Evolutionary conservation across 116 monocot species (phyloP), one percentile per base, ranked within the genome.

Genomic region (Thalassia testudinum): DNA sequence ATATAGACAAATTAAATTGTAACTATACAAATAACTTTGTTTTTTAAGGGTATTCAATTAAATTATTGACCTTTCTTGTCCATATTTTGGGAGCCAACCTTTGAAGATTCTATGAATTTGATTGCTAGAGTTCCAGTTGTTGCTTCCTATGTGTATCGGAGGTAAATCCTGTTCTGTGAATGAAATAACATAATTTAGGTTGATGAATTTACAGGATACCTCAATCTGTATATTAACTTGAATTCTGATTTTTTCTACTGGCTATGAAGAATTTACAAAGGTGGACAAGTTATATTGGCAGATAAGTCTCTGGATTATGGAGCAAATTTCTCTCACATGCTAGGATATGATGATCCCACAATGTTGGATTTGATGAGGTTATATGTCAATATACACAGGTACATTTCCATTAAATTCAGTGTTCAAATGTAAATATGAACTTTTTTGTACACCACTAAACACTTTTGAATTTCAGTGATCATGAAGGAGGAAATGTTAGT

Each of bases 1-100:
- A 3, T 34, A 34, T 3, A 3, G 30, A 34, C 30, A 10, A 34
- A 5, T 34, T 34, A 5, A 3, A 34, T 34, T 34, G 10, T 10
- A 5, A 34, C 30, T 5, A 5, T 5, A 34, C 30, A 34, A 34
- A 34, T 34, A 3, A 34, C n/a, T 34, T 34, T 34, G 30, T 10
- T 34, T 34, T 34, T n/a, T n/a, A n/a, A n/a, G n/a, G n/a, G 30
- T 34, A 34, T 34, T 34, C 10, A 34, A 5, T 34, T n/a, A n/a
- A n/a, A n/a, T n/a, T n/a, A n/a, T n/a, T n/a, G 40, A 40, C 40
- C 16, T 59, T 43, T 29, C 24, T 68, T 54, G 27, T 26, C 11
- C 52, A 99, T 90, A 73, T 99, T 78, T 59, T 99, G 99, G 99
- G 97, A 99, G 64, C 99, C 90, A 59, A 89, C 99, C 17, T 90